Conservation (phyloP, 2,329 filamentous ascomycete genomes). For the Botryotinia calthae region DNA sequence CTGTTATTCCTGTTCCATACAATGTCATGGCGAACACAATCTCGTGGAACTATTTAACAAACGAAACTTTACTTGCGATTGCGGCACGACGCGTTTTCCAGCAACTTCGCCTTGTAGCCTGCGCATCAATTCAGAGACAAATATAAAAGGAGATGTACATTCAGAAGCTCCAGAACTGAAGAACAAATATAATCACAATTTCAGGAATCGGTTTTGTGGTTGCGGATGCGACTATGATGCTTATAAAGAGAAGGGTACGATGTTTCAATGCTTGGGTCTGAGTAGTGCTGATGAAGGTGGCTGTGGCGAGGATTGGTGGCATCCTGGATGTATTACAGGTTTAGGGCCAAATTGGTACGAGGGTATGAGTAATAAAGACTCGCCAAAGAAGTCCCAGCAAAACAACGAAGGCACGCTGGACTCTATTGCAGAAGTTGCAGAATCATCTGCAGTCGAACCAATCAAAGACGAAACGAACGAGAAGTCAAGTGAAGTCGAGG, state of each 20-base stretch:
- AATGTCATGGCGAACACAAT: conserved; percentile 92
- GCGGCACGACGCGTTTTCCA: conserved; percentile 76
- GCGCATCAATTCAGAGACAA: conserved; percentile 69
- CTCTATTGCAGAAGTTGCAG: conserved; percentile 51
- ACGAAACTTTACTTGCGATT: conserved; percentile 94
- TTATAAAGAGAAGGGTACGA: conserved; percentile 86
- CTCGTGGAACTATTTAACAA: conserved; percentile 96
- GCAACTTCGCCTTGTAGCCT: conserved; percentile 70
- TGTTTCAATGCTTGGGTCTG: conserved; percentile 94
- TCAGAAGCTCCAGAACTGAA: conserved; percentile 68
- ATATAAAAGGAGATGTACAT: conserved; percentile 71
- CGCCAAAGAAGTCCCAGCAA: conserved; percentile 37
- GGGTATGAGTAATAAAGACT: conserved; percentile 43
- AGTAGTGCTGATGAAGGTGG: conserved; percentile 78
- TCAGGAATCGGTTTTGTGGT: conserved; percentile 86
- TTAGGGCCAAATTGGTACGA: conserved; percentile 72
- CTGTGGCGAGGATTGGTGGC: conserved; percentile 97
- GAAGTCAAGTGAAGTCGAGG: conserved; percentile 17
- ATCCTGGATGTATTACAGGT: conserved; percentile 87
- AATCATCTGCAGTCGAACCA: conserved; percentile 36
- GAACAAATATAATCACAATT: conserved; percentile 97
- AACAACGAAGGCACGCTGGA: conserved; percentile 40
- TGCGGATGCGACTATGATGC: conserved; percentile 87
- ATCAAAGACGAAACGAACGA: conserved; percentile 26
- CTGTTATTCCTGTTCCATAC: conserved; percentile 95